Conservation (phyloP, 805 yeast genomes). For the Candida argentea region DNA sequence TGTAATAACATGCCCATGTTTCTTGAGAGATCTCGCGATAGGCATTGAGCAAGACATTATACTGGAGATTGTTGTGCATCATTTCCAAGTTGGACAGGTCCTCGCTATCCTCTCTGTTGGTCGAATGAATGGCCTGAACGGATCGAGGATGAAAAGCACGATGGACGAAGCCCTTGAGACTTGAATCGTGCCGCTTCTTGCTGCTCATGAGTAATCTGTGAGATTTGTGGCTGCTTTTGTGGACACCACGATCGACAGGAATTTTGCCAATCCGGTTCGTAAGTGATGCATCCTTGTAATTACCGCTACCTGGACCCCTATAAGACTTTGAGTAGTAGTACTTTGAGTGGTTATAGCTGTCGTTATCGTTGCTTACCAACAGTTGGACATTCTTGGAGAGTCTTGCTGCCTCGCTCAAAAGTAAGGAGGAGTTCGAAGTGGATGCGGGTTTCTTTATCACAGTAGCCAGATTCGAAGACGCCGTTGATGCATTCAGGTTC, state of each 20-base stretch:
- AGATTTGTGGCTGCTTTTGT: conserved; percentile 10
- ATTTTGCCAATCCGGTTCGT: conserved; percentile 30
- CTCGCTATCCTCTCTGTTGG: conserved; percentile 22
- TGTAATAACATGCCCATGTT: conserved; percentile 30
- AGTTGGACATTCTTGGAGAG: conserved; percentile 26
- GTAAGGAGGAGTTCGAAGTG: conserved; percentile 11
- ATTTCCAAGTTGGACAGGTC: conserved; percentile 31
- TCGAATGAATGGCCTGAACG: conserved; percentile 19
- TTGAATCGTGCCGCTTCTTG: conserved; percentile 10
- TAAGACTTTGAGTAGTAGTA: conserved; percentile 31
- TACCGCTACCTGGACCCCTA: conserved; percentile 37
- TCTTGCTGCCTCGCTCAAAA: conserved; percentile 16
- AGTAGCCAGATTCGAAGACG: not conserved
- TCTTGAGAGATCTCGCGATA: conserved; percentile 28
- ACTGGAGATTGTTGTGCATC: conserved; percentile 33
- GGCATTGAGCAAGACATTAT: conserved; percentile 28
- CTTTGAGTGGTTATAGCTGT: conserved; percentile 23
- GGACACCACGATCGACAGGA: conserved; percentile 11
- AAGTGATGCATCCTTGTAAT: conserved; percentile 33
- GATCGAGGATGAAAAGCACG: conserved; percentile 25
- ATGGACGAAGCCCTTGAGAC: conserved; percentile 29
- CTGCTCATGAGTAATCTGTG: conserved; percentile 8
- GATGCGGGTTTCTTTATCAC: conserved; percentile 9
- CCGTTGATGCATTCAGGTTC: conserved; percentile 10
- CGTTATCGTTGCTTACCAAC: conserved; percentile 26